phyloP scores from a whole-genome alignment of 108 stramenopile species.

The Nitzschia palea region DNA sequence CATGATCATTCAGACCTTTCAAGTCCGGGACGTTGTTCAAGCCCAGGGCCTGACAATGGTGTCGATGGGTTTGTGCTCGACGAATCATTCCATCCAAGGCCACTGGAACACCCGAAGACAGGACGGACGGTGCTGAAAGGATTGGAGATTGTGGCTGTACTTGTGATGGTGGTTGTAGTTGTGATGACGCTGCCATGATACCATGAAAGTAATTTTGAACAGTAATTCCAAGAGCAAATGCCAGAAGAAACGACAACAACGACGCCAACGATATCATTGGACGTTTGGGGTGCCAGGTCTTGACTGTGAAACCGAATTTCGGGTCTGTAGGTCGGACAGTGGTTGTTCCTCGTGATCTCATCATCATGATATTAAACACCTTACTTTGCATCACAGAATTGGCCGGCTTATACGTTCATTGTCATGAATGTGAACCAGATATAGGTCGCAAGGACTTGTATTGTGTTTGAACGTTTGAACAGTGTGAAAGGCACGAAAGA shows the following conservation, averaged over 20 bases:
- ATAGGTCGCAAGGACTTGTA: too few species aligned
- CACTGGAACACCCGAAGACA: neutral
- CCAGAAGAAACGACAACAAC: neutral
- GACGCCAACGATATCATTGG: neutral
- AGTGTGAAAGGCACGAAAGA: too few species aligned
- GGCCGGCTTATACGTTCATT: too few species aligned
- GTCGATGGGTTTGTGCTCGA: neutral
- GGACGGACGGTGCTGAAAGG: neutral
- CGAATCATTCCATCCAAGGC: slow-evolving; percentile 9
- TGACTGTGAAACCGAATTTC: neutral
- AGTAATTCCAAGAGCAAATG: neutral
- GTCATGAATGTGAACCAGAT: too few species aligned
- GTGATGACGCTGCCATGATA: neutral
- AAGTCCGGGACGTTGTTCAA: neutral
- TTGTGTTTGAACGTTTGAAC: too few species aligned
- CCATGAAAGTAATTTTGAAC: slow-evolving; percentile 1
- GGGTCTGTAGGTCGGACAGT: neutral
- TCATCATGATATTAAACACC: too few species aligned
- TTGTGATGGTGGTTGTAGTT: neutral
- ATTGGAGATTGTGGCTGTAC: neutral
- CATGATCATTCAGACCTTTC: slow-evolving; percentile 1
- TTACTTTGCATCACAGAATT: too few species aligned
- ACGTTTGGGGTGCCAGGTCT: neutral
- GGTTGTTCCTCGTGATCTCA: neutral
- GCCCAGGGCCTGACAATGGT: neutral